Percentiles rank a stretch among this genome's conserved stretches.
Evolutionary conservation across 208 protist genomes (phyloP).

Genomic region (Leishmania turanica): DNA sequence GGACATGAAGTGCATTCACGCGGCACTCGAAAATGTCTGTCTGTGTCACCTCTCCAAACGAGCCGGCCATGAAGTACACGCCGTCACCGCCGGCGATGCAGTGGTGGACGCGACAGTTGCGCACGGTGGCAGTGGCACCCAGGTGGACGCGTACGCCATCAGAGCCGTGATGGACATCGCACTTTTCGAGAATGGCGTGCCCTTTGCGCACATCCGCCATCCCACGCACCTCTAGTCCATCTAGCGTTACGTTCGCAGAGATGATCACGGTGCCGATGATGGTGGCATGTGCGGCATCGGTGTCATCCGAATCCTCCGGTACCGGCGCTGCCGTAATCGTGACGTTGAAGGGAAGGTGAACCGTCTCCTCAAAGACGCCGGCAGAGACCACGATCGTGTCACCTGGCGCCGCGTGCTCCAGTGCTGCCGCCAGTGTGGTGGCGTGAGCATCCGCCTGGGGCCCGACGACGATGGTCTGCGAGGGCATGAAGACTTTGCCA

Average conservation of each 20-base stretch:
- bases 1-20: constrained; percentile 76
- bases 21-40: constrained; percentile 87
- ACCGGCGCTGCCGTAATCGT: constrained; percentile 24
- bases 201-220: constrained; percentile 80
- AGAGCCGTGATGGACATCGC: constrained; percentile 75
- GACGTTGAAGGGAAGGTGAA: constrained; percentile 59
- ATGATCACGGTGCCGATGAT: constrained; percentile 59
- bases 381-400: constrained; percentile 63
- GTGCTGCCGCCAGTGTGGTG: constrained; percentile 59
- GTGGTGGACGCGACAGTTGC: constrained; percentile 72
- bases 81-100: constrained; percentile 72
- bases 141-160: constrained; percentile 78
- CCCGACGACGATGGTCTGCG: constrained; percentile 40
- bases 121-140: constrained; percentile 47
- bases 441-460: constrained; percentile 51
- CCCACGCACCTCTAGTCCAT: constrained; percentile 54
- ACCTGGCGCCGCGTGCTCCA: constrained; percentile 48
- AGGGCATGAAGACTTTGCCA: constrained; percentile 4
- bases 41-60: constrained; percentile 65
- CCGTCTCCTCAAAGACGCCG: constrained; percentile 80
- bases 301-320: constrained; percentile 1
- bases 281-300: constrained; percentile 27
- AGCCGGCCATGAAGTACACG: constrained; percentile 77
- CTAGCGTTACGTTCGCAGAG: constrained; percentile 51
- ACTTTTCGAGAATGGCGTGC: constrained; percentile 65